Percentiles rank a stretch among this genome's conserved stretches.
These are phyloP conservation scores for Xylaria longipes DNA, from an alignment of 495 filamentous ascomycete genomes.

Conservation along the genomic window DNA sequence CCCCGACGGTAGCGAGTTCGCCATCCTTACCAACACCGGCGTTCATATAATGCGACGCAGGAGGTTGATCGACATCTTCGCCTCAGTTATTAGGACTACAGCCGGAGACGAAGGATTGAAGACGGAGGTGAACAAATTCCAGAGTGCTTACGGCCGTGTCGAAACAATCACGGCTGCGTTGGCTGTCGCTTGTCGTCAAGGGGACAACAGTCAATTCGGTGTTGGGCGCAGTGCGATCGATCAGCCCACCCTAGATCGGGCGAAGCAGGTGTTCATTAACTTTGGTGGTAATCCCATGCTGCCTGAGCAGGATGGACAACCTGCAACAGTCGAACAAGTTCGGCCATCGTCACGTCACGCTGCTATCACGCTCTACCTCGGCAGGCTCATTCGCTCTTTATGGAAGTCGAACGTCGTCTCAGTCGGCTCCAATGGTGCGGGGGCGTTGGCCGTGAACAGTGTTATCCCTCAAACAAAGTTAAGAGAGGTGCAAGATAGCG, in stretches of 20 bases:
- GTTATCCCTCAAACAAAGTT: slow-evolving; percentile 70
- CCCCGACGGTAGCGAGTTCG: slow-evolving; percentile 74
- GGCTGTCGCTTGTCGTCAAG: slow-evolving; percentile 95
- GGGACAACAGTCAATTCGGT: slow-evolving; percentile 71
- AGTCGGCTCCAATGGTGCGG: slow-evolving; percentile 50
- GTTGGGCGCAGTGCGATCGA: slow-evolving; percentile 75
- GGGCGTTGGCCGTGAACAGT: slow-evolving; percentile 66
- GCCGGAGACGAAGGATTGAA: slow-evolving; percentile 80
- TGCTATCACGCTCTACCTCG: slow-evolving; percentile 85
- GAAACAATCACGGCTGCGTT: slow-evolving; percentile 90
- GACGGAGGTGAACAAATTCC: slow-evolving; percentile 79
- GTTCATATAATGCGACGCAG: slow-evolving; percentile 83
- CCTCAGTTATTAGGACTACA: slow-evolving; percentile 73
- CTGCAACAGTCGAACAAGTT: slow-evolving; percentile 74
- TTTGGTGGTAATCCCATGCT: slow-evolving; percentile 82
- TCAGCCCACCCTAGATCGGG: slow-evolving; percentile 78
- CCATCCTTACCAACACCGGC: slow-evolving; percentile 87
- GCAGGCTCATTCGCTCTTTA: slow-evolving; percentile 80
- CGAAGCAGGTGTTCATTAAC: slow-evolving; percentile 86
- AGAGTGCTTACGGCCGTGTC: slow-evolving; percentile 78
- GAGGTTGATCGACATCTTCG: slow-evolving; percentile 92
- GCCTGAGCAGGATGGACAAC: slow-evolving; percentile 73
- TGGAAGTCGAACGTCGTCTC: slow-evolving; percentile 72
- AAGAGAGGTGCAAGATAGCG: slow-evolving; percentile 74
- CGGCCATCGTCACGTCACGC: slow-evolving; percentile 87